phyloP scores from a whole-genome alignment of 495 filamentous ascomycete species.

The Evernia prunastri region DNA sequence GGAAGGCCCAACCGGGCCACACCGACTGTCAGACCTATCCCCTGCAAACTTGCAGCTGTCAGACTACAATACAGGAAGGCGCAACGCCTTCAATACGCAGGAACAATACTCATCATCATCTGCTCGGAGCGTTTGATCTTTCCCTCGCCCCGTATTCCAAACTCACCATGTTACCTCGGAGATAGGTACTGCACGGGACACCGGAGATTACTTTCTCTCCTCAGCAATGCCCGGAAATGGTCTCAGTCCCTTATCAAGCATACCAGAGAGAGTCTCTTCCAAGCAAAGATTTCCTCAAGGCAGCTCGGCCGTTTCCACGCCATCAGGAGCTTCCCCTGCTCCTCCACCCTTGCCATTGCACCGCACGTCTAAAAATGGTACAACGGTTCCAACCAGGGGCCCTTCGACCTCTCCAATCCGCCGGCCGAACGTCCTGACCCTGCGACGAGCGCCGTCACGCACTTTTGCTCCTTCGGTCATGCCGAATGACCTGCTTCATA shows the following conservation, averaged over 20 bases:
- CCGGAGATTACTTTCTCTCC: background rate
- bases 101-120: background rate
- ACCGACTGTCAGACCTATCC: background rate
- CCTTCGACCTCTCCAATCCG: conserved; percentile 27
- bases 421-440: conserved; percentile 3
- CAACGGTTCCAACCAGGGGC: conserved; percentile 22
- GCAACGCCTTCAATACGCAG: conserved; percentile 2
- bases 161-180: background rate
- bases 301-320: conserved; percentile 4
- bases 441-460: conserved; percentile 29
- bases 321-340: conserved; percentile 3
- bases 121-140: background rate
- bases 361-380: background rate
- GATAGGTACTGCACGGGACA: background rate
- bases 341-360: conserved; percentile 10
- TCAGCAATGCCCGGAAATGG: conserved; percentile 12
- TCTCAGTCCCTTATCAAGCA: conserved; percentile 13
- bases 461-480: conserved; percentile 36
- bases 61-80: background rate
- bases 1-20: conserved; percentile 3
- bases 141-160: background rate
- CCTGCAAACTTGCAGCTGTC: background rate
- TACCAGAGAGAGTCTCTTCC: conserved; percentile 26
- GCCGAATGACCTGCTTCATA: conserved; percentile 36
- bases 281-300: conserved; percentile 8